Base-by-base conservation (phyloP, 352 stramenopile genomes). In the Phytophthora sp. region DNA sequence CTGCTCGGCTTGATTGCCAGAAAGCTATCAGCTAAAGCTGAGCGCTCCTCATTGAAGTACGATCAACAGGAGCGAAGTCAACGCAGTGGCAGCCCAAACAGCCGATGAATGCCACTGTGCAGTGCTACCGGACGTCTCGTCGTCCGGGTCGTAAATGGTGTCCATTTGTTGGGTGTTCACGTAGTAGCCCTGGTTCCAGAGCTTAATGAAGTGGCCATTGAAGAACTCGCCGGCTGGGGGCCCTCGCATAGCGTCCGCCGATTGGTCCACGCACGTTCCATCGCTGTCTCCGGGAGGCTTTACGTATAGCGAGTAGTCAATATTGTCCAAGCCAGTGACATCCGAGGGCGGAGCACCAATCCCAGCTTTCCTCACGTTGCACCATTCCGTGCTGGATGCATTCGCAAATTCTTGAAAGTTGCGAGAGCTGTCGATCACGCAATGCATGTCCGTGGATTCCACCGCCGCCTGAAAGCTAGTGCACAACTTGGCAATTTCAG, bases 241-340 rank as follows among this genome's bases (percentile, higher is more conserved):
- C 9, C 82, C 84, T 3, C 50, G 49, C 79, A 89, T 76, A 1
- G 82, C 63, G 23, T 93, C 82, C 8, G 55, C 24, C 0, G 69
- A 82, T 44, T 77, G 65, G 27, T 73, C 66, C 4, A 69, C 61
- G 41, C 84, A 92, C 12, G 69, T 76, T 36, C 84, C 84, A 61
- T 92, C 84, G 18, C 73, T 86, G 45, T 90, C 77, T 59, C 84
- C 84, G 5, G 81, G 72, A 12, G 81, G 80, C 64, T 91, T 93
- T 47, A 90, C 74, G 63, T 82, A 93, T 30, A 91, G 44, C 26
- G 82, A 79, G 67, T 91, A 93, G 63, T 91, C 82, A 16, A 93
- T 72, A 42, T 84, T 79, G 24, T 45, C 46, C 23, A 82, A 61
- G 18, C 69, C 79, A 2, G 82, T 89, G 30, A 79, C 26, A 57